Percentiles rank a stretch among this genome's conserved stretches.
These are phyloP conservation scores for Lithospermum erythrorhizon DNA, from an alignment of 257 asterid genomes.

Conservation along the genomic window DNA sequence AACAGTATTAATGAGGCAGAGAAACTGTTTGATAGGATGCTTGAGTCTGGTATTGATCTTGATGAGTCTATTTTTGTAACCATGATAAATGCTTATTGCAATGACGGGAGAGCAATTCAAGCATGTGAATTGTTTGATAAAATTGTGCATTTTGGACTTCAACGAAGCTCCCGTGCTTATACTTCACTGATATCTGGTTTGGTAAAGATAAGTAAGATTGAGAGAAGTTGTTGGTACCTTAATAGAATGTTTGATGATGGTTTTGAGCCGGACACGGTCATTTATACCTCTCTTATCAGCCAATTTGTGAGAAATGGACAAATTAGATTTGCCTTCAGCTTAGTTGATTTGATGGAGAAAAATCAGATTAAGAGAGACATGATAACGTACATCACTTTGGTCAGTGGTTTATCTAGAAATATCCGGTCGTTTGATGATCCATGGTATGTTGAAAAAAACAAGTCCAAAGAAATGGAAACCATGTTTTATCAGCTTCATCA, in stretches of 20 bases:
- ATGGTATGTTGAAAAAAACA: slow-evolving; percentile 20
- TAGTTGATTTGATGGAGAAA: slow-evolving; percentile 49
- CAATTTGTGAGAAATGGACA: slow-evolving; percentile 45
- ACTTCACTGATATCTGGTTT: slow-evolving; percentile 47
- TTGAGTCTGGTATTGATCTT: slow-evolving; percentile 32
- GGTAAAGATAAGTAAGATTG: slow-evolving; percentile 47
- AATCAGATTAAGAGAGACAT: slow-evolving; percentile 32
- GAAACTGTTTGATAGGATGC: slow-evolving; percentile 33
- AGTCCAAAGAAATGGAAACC: slow-evolving; percentile 22
- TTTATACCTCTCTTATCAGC: slow-evolving; percentile 48
- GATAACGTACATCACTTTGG: slow-evolving; percentile 34
- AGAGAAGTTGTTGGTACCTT: slow-evolving; percentile 35
- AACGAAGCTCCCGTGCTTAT: slow-evolving; percentile 40
- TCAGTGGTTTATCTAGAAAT: slow-evolving; percentile 44
- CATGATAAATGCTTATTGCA: slow-evolving; percentile 51
- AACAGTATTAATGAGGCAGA: slow-evolving; percentile 35
- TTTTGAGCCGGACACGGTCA: slow-evolving; percentile 35
- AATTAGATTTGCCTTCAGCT: slow-evolving; percentile 35
- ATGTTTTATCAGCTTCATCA: slow-evolving; percentile 30
- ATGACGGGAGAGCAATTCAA: slow-evolving; percentile 32
- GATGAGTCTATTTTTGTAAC: slow-evolving; percentile 38
- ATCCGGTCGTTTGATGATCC: slow-evolving; percentile 20
- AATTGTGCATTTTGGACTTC: slow-evolving; percentile 31
- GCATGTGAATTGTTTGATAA: slow-evolving; percentile 34
- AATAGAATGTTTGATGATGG: slow-evolving; percentile 54